A percentile compares a stretch with the other conserved stretches of the same genome.
phyloP scores from a whole-genome alignment of 1,284 basidiomycete genomes.

The Xerocomus amazonicus region DNA sequence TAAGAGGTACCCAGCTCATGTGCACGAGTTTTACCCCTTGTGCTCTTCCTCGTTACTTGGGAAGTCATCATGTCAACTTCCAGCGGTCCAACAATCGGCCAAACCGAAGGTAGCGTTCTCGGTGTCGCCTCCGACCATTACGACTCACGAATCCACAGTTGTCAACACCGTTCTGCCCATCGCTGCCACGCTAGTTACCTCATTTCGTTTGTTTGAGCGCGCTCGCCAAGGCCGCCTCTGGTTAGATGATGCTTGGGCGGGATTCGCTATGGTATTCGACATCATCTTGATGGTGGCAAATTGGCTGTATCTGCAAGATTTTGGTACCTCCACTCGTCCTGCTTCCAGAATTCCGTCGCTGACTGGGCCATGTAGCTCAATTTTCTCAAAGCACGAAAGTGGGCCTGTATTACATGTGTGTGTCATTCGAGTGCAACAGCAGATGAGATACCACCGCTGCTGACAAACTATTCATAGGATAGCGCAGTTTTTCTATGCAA shows the following conservation, averaged over 20 bases:
- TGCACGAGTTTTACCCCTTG: too few relatives aligned
- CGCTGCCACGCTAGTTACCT: constrained; percentile 3
- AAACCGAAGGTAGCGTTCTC: constrained; percentile 1
- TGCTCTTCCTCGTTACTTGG: not conserved
- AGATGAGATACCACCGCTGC: not conserved
- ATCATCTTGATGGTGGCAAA: constrained; percentile 1
- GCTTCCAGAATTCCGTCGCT: not conserved
- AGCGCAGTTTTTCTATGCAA: constrained; percentile 3
- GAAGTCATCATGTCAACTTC: not conserved
- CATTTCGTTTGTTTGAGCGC: constrained; percentile 4
- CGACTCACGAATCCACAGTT: not conserved
- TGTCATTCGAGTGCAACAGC: not conserved
- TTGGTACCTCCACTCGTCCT: not conserved
- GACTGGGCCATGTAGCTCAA: not conserved
- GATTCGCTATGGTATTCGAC: constrained; percentile 1
- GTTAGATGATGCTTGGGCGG: constrained; percentile 4
- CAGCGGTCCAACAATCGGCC: constrained; percentile 3
- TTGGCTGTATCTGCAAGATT: constrained; percentile 5
- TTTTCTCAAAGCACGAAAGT: not conserved
- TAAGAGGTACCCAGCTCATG: not conserved
- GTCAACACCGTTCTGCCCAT: constrained; percentile 1
- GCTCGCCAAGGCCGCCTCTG: constrained; percentile 4
- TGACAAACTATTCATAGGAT: constrained; percentile 1
- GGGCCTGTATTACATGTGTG: constrained; percentile 7
- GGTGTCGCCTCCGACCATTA: not conserved